These are phyloP conservation scores for Moesziomyces antarcticus DNA, from an alignment of 1,284 basidiomycete species.

Conservation along the genomic window DNA sequence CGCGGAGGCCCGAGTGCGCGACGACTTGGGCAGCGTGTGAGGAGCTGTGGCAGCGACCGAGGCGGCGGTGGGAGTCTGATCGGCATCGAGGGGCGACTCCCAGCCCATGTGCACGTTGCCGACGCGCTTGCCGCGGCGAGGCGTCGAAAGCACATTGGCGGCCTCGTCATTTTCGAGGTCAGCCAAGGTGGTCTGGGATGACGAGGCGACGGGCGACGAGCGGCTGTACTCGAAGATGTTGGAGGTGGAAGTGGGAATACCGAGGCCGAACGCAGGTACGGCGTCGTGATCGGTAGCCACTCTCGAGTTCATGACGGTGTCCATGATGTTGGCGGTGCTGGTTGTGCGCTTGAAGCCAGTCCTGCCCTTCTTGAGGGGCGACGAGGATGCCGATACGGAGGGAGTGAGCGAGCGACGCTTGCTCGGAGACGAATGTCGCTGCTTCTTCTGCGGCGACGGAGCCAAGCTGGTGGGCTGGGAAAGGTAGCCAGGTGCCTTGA, in stretches of 20 bases:
- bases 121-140: slow-evolving; percentile 45
- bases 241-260: slow-evolving; percentile 5
- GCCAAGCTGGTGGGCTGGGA: slow-evolving; percentile 26
- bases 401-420: slow-evolving; percentile 14
- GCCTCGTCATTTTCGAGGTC: slow-evolving; percentile 27
- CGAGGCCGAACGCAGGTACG: slow-evolving; percentile 3
- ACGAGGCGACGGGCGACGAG: slow-evolving; percentile 38
- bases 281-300: slow-evolving; percentile 42
- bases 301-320: slow-evolving; percentile 46
- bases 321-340: slow-evolving; percentile 49
- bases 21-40: slow-evolving; percentile 34
- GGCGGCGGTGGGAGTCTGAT: slow-evolving; percentile 22
- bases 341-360: slow-evolving; percentile 34
- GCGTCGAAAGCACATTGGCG: slow-evolving; percentile 41
- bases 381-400: slow-evolving; percentile 6
- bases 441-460: slow-evolving; percentile 46
- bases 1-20: slow-evolving; percentile 6
- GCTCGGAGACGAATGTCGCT: slow-evolving; percentile 23
- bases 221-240: slow-evolving; percentile 21
- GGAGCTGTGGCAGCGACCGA: slow-evolving; percentile 23
- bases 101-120: slow-evolving; percentile 54
- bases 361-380: slow-evolving; percentile 11
- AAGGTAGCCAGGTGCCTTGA: slow-evolving; percentile 16
- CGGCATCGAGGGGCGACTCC: slow-evolving; percentile 29
- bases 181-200: slow-evolving; percentile 41